These are phyloP conservation scores for Craspedostauros australis DNA, from an alignment of 108 stramenopile genomes.

Conservation along the genomic window DNA sequence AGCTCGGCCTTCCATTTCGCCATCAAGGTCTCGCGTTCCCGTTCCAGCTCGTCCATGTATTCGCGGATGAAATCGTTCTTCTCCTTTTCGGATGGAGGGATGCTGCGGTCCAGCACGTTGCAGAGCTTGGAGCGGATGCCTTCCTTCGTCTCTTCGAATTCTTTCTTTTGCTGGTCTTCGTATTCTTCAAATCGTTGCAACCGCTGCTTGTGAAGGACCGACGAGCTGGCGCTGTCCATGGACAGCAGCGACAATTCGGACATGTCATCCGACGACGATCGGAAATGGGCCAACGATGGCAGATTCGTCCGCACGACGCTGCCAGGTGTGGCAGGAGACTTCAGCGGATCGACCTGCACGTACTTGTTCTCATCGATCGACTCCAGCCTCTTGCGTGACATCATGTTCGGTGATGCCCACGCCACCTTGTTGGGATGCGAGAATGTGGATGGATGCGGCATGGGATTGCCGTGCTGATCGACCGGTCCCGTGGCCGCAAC, in stretches of 20 bases:
- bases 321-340: background rate
- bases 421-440: background rate
- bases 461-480: too few relatives aligned
- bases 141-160: conserved; percentile 1
- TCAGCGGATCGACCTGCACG: background rate
- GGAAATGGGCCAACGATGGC: background rate
- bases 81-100: background rate
- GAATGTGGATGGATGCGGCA: too few relatives aligned
- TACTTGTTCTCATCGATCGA: conserved; percentile 1
- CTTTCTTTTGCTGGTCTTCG: conserved; percentile 3
- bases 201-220: background rate
- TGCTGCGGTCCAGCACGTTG: background rate
- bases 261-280: background rate
- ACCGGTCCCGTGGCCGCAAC: too few relatives aligned
- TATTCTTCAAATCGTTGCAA: background rate
- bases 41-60: conserved; percentile 9
- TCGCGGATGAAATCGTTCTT: conserved; percentile 1
- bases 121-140: background rate
- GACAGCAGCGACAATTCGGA: background rate
- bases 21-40: conserved; percentile 6
- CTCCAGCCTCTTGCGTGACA: background rate
- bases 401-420: background rate
- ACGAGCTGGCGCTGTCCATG: background rate
- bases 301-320: too few relatives aligned
- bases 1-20: conserved; percentile 5